Conservation (phyloP, 768 basidiomycete species). For the Hirschioporus abietinus region DNA sequence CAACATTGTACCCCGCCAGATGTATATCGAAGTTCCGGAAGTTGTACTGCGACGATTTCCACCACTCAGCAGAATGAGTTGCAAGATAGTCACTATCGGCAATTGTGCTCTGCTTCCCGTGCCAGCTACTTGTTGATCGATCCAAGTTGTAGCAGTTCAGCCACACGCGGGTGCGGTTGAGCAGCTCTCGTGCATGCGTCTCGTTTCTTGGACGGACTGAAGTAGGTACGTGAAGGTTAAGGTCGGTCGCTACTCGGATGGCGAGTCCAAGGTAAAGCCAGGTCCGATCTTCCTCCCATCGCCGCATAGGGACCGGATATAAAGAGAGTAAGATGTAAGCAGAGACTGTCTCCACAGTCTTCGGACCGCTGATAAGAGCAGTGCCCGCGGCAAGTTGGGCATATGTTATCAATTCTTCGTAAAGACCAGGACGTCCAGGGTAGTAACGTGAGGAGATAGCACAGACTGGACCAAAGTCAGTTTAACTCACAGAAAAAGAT, state of each 20-base stretch:
- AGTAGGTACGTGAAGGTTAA: constrained; percentile 76
- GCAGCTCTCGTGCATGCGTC: constrained; percentile 75
- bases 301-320: constrained; percentile 66
- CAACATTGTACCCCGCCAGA: constrained; percentile 69
- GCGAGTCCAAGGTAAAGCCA: constrained; percentile 90
- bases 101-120: constrained; percentile 84
- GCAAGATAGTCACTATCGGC: constrained; percentile 72
- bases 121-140: constrained; percentile 81
- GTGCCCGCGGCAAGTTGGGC: constrained; percentile 74
- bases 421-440: constrained; percentile 61
- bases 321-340: constrained; percentile 80
- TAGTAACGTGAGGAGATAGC: constrained; percentile 85
- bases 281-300: constrained; percentile 87
- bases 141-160: constrained; percentile 88
- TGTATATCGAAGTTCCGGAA: constrained; percentile 77
- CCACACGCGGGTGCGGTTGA: constrained; percentile 89
- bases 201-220: constrained; percentile 74
- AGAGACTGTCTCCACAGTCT: constrained; percentile 79
- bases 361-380: constrained; percentile 68
- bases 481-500: not conserved
- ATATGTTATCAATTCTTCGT: constrained; percentile 64
- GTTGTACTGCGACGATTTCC: constrained; percentile 61
- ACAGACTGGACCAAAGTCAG: constrained; percentile 51
- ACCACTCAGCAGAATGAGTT: constrained; percentile 65
- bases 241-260: constrained; percentile 82